Evolutionary conservation across 2,329 filamentous ascomycete species (phyloP).

Genomic region (Colletotrichum chrysophilum): DNA sequence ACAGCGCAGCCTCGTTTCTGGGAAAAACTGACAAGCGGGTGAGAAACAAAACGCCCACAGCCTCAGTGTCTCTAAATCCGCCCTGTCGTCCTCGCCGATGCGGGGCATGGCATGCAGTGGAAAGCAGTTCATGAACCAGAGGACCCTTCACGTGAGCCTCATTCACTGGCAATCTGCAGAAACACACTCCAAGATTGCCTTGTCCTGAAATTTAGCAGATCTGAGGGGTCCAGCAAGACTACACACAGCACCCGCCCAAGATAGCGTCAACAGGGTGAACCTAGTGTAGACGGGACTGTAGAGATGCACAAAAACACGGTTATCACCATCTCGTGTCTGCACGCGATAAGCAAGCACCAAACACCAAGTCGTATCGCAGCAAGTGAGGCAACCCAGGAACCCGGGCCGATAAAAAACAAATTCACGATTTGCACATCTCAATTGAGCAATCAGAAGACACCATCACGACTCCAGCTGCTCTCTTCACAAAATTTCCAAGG

Average conservation of each 20-base stretch:
- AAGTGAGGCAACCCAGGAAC: not conserved
- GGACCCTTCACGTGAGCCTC: not conserved
- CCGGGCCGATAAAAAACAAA: not conserved
- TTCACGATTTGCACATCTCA: not conserved
- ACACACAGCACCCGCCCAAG: accelerated
- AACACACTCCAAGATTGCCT: not conserved
- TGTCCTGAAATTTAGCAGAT: not conserved
- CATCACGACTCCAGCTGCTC: not conserved
- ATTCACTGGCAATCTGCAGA: not conserved
- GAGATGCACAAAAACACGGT: not conserved
- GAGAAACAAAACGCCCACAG: not conserved
- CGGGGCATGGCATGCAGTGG: not conserved
- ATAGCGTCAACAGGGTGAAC: not conserved
- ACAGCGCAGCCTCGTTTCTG: not conserved
- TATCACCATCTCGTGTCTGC: not conserved
- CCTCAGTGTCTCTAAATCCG: not conserved
- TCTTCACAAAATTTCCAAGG: not conserved
- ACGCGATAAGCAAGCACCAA: not conserved
- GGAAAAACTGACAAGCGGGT: not conserved
- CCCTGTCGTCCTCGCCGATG: not conserved
- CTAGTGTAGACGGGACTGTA: not conserved
- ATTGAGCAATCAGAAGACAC: not conserved
- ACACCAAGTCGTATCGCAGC: not conserved
- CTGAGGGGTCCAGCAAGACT: not conserved
- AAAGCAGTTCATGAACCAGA: not conserved